phyloP scores from a whole-genome alignment of 2,329 filamentous ascomycete genomes.

The Camillea tinctor region DNA sequence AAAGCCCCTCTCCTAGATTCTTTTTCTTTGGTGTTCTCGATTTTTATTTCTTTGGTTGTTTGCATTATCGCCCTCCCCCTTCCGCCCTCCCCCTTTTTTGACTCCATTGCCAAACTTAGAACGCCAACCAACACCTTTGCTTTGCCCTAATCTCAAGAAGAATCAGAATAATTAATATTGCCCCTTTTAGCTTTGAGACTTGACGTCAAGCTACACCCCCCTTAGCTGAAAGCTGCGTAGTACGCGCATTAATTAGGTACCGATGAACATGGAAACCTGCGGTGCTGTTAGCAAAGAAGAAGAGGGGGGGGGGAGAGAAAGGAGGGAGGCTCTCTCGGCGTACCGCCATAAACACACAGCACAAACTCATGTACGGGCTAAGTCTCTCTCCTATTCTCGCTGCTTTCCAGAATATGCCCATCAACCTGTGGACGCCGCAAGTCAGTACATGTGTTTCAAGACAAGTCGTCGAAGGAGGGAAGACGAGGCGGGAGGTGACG shows the following conservation, averaged over 20 bases:
- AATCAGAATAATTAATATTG: too few relatives aligned
- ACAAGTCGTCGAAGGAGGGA: too few relatives aligned
- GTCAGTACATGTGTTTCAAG: slow-evolving; percentile 5
- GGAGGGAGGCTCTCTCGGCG: slow-evolving; percentile 25
- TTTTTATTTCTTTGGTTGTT: too few relatives aligned
- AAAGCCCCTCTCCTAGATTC: too few relatives aligned
- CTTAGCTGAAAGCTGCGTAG: neutral
- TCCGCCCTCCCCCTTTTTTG: too few relatives aligned
- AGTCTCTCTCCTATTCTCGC: slow-evolving; percentile 89
- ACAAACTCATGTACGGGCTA: slow-evolving; percentile 93
- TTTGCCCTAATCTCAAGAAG: neutral
- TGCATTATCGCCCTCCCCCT: neutral
- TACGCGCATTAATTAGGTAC: slow-evolving; percentile 26
- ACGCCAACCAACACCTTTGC: neutral
- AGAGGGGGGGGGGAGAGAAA: slow-evolving; percentile 4
- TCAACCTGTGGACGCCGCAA: slow-evolving; percentile 52
- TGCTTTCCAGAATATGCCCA: slow-evolving; percentile 94
- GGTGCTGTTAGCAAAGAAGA: neutral
- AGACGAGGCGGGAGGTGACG: too few relatives aligned
- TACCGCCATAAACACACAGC: slow-evolving; percentile 93
- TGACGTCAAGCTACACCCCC: neutral
- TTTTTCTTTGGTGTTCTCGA: too few relatives aligned
- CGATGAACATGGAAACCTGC: slow-evolving; percentile 32
- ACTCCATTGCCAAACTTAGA: neutral
- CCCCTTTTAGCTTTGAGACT: neutral